Evolutionary conservation across 139 green algal genomes (phyloP), one percentile per base, ranked within the genome.

Genomic region (Medakamo hakoo): DNA sequence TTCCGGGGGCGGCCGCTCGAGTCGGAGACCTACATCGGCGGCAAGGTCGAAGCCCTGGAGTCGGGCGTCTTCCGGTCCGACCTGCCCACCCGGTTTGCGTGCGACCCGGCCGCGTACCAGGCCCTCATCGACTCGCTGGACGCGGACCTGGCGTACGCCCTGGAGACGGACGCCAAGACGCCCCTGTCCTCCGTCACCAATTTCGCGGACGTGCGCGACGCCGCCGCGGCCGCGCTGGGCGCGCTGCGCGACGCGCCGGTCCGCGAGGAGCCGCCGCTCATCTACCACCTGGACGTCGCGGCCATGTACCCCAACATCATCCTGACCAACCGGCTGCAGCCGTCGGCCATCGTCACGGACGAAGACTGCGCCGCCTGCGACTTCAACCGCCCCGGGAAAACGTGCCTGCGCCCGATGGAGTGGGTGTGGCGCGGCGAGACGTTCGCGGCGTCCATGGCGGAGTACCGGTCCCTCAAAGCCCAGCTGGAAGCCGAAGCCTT

Each of bases 291-390:
- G 62, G 92, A 98, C 69, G 92, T 98, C 31, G 89, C 91, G 0
- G 92, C 92, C 61, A 98, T 98, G 92, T 98, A 98, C 78, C 92
- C 92, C 69, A 97, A 97, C 83, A 98, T 98, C 82, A 98, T 98
- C 73, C 85, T 98, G 58, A 98, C 92, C 63, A 98, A 98, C 78
- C 27, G 70, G 57, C 68, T 85, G 68, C 88, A 95, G 72, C 88
- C 88, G 19, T 75, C 75, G 3, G 78, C 83, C 57, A 83, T 93
- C 49, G 86, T 94, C 28, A 90, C 69, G 1, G 89, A 95, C 55
- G 81, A 82, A 57, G 77, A 88, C 65, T 97, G 87, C 71, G 92
- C 92, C 2, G 88, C 91, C 3, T 98, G 92, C 75, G 86, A 90
- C 73, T 98, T 94, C 80, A 98, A 98, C 75, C 73, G 69, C 14